Evolutionary conservation across 2,329 filamentous ascomycete genomes (phyloP), one percentile per base, ranked within the genome.

Genomic region (Sphaerulina musiva): DNA sequence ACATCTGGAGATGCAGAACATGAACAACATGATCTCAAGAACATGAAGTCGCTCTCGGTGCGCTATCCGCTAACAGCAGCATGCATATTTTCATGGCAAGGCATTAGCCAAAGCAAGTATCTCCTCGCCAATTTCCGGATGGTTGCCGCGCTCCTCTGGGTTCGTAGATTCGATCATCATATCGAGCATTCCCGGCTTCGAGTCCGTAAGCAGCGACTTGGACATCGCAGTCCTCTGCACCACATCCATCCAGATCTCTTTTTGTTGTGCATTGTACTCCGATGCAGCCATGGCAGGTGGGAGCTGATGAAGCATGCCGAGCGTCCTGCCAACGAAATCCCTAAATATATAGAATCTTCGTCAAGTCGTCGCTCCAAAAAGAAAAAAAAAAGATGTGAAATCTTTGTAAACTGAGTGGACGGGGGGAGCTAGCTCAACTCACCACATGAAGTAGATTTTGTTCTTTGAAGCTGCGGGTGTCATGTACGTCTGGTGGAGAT

Each of bases 401-500:
- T 9, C 17, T 10, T 8, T 12, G 10, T 39, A 3, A 6, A 26
- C 26, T 26, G 12, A 12, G 17, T 10, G 14, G 3, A 17, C 14
- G 14, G 14, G 14, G 14, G 14, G 14, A 17, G 20, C 20, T 20
- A 20, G 2, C 20, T 20, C 20, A 6, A 31, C 42, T 36, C 32
- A 53, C 55, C 68, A 70, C 67, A 66, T 68, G 58, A 64, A 66
- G 43, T 71, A 72, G 26, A 70, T 62, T n/a, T 63, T 67, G 47
- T 68, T 71, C 63, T 71, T 72, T 14, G 48, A 55, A 8, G 56
- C 57, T 2, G 69, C 68, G 6, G 68, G 70, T 5, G 66, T 68
- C 62, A 65, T 68, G 58, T 63, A 70, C 1, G 64, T 70, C 46
- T 71, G 68, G 23, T 68, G 56, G 1, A 68, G 49, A 50, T 72